Evolutionary conservation across 1,284 basidiomycete genomes (phyloP), one percentile per base, ranked within the genome.

Genomic region (Malassezia dermatis): DNA sequence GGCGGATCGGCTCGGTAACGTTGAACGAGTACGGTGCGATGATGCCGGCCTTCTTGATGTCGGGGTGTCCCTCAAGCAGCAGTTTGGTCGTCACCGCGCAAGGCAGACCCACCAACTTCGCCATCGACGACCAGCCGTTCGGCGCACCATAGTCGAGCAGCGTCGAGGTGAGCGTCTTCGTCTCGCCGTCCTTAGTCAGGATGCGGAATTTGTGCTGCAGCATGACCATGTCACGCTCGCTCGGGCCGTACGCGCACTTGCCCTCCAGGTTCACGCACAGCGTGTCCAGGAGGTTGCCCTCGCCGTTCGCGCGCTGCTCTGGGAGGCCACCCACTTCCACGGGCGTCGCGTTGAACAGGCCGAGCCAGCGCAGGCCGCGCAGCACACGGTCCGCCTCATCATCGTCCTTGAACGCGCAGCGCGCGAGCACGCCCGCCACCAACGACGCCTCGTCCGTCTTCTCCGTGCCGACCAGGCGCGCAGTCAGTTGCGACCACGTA

Each of bases 151-250:
- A 95, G 59, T 83, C 84, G 77, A 96, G 89, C 34, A 98, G 80
- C 23, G 91, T 91, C 42, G 89, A 88, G 8, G 91, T 95, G 70
- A 89, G 78, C 28, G 84, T 90, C 80, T 93, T 82, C 83, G 84
- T 79, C 70, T 85, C 80, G 61, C 79, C 77, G 28, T 66, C 66
- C 59, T 61, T 67, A 45, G 61, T 44, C 46, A 59, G 57, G 51
- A 62, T 56, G 41, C 63, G 45, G 48, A 67, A 66, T 43, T 91
- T 93, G 82, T 98, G 93, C 78, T 96, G 91, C 50, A 98, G 83
- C 83, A 95, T 88, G 64, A 98, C 88, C 64, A 96, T 83, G 77
- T 98, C 93, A 19, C 89, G 84, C 78, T 96, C 91, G 60, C 88
- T 88, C 44, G 81, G 78, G 61, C 84, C 86, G 78, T 95, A 96